Base-by-base conservation (phyloP, 768 basidiomycete genomes). In the Rhizopogon sp. region DNA sequence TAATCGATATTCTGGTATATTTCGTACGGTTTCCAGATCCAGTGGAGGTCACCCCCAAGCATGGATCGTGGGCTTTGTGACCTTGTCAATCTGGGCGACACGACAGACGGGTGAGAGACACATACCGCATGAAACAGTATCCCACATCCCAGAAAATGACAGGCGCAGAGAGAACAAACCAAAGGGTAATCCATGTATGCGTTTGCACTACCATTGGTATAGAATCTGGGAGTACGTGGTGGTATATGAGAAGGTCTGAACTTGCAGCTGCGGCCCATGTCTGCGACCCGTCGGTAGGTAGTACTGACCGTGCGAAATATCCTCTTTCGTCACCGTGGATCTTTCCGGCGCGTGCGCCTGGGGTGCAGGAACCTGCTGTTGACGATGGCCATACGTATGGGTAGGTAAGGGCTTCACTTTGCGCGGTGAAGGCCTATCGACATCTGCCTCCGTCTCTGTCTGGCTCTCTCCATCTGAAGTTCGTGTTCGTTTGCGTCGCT, bases 21-120 rank as follows among this genome's bases (percentile, higher is more conserved):
- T 25, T 76, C 79, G 64, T 95, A 95, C 2, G 91, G 91, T 56
- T 79, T 74, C 93, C 93, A 96, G 43, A 95, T 80, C 93, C 92
- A 95, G 62, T 93, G 88, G 44, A 94, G 75, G 69, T 94, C 91
- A 2, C 93, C 93, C 1, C 90, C 92, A 60, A 73, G 74, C 85
- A 94, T 90, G 3, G 91, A 93, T 20, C 91, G 80, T 17, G 93
- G 93, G 39, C 92, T 92, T 56, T 40, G 1, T 13, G 37, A 52
- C 8, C 5, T 29, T 33, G 40, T 51, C 9, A 55, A 39, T 29
- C 5, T 6, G 54, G 35, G 25, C 39, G 31, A 17, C 43, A 39
- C 45, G 44, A n/a, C 16, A 33, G 20, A 31, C 20, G n/a, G 17
- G 2, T 52, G 5, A 1, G 40, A 61, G 69, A 73, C 20, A 65